Conservation (phyloP, 2,329 filamentous ascomycete genomes). For the Uncinocarpus reesii region DNA sequence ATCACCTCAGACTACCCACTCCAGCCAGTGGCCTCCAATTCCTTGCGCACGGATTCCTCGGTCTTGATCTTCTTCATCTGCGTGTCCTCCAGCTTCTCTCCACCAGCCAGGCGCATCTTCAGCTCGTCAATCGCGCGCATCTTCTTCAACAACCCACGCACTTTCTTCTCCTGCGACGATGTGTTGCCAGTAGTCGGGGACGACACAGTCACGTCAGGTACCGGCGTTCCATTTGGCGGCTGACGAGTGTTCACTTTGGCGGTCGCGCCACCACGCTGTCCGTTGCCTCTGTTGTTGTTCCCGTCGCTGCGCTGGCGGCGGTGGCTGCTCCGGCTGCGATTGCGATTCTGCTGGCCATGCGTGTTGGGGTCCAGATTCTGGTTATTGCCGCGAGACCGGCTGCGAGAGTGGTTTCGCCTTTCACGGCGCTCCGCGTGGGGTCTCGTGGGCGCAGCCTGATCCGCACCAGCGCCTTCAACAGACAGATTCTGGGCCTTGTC, state of each 20-base stretch:
- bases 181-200: constrained; percentile 21
- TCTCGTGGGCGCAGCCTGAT: background rate
- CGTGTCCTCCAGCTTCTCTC: constrained; percentile 95
- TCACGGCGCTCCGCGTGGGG: constrained; percentile 54
- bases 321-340: constrained; percentile 25
- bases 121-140: constrained; percentile 94
- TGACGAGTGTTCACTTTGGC: constrained; percentile 13
- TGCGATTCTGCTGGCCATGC: constrained; percentile 22
- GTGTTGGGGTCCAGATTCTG: constrained; percentile 20
- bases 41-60: constrained; percentile 71
- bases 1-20: constrained; percentile 23
- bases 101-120: constrained; percentile 88
- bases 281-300: constrained; percentile 14
- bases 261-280: background rate
- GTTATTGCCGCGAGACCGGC: constrained; percentile 40
- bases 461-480: constrained; percentile 29
- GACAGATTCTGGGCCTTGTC: constrained; percentile 41
- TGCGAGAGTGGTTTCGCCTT: constrained; percentile 43
- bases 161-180: constrained; percentile 69
- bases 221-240: constrained; percentile 28
- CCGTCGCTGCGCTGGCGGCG: constrained; percentile 22
- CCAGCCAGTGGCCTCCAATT: constrained; percentile 57
- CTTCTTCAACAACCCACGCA: constrained; percentile 89
- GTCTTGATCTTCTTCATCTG: constrained; percentile 97
- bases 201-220: constrained; percentile 27